phyloP scores from a whole-genome alignment of 345 rosid genomes.

The Salix exigua region DNA sequence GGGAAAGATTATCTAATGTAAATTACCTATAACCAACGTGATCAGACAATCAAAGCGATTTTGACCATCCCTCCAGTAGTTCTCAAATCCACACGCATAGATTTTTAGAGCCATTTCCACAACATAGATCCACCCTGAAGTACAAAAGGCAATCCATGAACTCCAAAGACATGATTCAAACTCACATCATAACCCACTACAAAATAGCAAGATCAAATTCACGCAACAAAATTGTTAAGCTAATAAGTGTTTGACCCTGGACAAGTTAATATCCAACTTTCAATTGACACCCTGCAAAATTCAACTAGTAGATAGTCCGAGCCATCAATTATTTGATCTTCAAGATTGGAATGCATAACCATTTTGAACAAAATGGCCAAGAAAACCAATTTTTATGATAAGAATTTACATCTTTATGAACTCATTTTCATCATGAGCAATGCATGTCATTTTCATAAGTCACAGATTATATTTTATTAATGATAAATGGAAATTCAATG shows the following conservation, averaged over 20 bases:
- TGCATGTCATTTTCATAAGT: background rate
- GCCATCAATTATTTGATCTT: background rate
- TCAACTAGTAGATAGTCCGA: background rate
- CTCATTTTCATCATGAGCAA: background rate
- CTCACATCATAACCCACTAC: background rate
- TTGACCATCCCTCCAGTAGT: constrained; percentile 95
- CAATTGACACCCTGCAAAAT: background rate
- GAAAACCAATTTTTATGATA: background rate
- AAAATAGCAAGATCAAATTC: background rate
- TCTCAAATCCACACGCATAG: constrained; percentile 76
- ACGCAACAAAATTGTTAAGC: background rate
- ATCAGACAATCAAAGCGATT: constrained; percentile 89
- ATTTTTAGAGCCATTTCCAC: constrained; percentile 93
- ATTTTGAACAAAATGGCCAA: background rate
- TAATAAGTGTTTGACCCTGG: background rate
- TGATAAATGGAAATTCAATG: background rate
- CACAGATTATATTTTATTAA: background rate
- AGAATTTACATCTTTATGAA: background rate
- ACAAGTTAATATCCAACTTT: background rate
- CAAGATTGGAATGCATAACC: background rate
- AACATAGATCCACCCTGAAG: constrained; percentile 91
- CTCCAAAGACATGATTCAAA: background rate
- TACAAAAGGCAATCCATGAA: constrained; percentile 15
- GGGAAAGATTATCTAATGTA: background rate
- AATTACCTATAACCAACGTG: constrained; percentile 84